Conservation (phyloP, 2,329 filamentous ascomycete genomes). For the Didymella exigua region DNA sequence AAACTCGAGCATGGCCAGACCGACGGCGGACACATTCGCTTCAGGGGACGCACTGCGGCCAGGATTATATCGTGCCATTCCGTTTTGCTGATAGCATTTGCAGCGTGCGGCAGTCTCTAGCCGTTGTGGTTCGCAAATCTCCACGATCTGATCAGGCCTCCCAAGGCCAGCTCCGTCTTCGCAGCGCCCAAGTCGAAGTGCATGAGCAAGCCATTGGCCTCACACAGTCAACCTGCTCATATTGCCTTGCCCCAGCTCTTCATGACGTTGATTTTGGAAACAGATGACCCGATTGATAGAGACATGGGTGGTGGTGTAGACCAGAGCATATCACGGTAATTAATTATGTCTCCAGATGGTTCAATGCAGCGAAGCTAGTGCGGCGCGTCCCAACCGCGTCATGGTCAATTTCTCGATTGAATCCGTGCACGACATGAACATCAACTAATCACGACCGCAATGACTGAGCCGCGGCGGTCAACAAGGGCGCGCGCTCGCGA, state of each 20-base stretch:
- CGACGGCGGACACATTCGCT: neutral
- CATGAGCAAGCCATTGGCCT: neutral
- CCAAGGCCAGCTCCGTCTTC: neutral
- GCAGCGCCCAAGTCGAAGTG: neutral
- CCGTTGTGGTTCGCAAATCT: neutral
- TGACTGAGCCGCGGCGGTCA: constrained; percentile 47
- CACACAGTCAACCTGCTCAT: neutral
- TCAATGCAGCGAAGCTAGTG: constrained; percentile 9
- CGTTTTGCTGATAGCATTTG: constrained; percentile 6
- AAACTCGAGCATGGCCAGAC: neutral
- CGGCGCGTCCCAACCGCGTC: constrained; percentile 11
- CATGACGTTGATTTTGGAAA: neutral
- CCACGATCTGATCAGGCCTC: neutral
- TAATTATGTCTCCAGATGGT: neutral
- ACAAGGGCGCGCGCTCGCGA: constrained; percentile 45
- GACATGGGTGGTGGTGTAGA: neutral
- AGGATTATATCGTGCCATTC: constrained; percentile 1
- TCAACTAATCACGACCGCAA: constrained; percentile 11
- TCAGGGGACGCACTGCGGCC: neutral
- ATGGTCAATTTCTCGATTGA: constrained; percentile 1
- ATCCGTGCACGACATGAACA: neutral
- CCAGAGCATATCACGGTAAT: too few relatives aligned
- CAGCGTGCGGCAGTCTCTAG: constrained; percentile 6
- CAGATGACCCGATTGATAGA: neutral
- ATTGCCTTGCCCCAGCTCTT: neutral